Conservation (phyloP, 2,329 filamentous ascomycete genomes). For the Ambrosiella cleistominuta region DNA sequence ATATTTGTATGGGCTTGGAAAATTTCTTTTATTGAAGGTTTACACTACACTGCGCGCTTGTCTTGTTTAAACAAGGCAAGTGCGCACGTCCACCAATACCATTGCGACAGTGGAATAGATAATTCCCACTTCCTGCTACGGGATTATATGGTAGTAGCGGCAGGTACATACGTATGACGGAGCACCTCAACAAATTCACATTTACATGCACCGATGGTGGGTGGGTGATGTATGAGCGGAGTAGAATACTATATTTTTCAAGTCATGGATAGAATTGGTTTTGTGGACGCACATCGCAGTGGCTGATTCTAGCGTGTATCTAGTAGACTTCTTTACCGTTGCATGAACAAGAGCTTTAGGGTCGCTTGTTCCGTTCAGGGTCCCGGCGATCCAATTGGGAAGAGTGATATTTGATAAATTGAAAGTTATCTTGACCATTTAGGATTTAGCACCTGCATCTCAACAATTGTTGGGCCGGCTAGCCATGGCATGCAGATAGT, state of each 20-base stretch:
- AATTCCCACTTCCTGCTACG: neutral
- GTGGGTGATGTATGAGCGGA: too few relatives aligned
- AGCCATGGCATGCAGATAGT: neutral
- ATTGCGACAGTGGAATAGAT: neutral
- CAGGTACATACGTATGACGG: neutral
- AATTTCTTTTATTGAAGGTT: neutral
- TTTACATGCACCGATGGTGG: too few relatives aligned
- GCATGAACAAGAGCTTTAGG: too few relatives aligned
- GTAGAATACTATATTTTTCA: too few relatives aligned
- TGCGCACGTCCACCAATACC: neutral
- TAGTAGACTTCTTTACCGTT: too few relatives aligned
- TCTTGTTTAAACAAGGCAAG: neutral
- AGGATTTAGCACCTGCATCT: constrained; percentile 2
- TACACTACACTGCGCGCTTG: neutral
- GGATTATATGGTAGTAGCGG: neutral
- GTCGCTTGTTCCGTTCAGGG: too few relatives aligned
- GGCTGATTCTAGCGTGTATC: too few relatives aligned
- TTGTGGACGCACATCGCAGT: too few relatives aligned
- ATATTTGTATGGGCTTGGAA: neutral
- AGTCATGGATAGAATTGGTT: too few relatives aligned
- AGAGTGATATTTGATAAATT: too few relatives aligned
- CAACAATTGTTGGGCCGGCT: neutral
- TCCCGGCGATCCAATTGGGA: too few relatives aligned
- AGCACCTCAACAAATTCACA: too few relatives aligned
- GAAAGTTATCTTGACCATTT: neutral